Percentiles rank a stretch among this genome's conserved stretches.
Conservation (phyloP, 148 eudicot genomes). For the Silene conica region DNA sequence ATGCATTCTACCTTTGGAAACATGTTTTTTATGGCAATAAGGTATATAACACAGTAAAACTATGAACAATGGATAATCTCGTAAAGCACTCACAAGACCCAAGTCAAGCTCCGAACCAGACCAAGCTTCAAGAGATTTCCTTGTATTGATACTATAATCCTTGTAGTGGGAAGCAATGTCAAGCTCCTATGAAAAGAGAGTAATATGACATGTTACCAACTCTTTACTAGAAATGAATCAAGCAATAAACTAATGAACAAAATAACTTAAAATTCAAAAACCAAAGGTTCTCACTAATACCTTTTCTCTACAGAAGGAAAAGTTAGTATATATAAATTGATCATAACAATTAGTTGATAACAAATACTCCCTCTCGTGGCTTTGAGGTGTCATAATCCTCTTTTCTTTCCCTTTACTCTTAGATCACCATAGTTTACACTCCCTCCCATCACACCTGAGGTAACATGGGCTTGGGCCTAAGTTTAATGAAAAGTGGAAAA, state of each 20-base stretch:
- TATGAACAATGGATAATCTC: slow-evolving; percentile 1
- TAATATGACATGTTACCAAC: neutral
- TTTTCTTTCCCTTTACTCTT: no score
- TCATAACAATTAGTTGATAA: neutral
- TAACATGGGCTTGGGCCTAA: no score
- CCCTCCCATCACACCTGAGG: no score
- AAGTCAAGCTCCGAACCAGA: slow-evolving; percentile 70
- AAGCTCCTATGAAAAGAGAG: slow-evolving; percentile 44
- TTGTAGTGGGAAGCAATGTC: slow-evolving; percentile 70
- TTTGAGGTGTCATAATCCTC: no score
- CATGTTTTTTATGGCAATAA: neutral
- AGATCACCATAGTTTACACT: no score
- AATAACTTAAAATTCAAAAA: slow-evolving; percentile 1
- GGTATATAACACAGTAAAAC: neutral
- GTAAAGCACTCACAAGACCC: slow-evolving; percentile 70
- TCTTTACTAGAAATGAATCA: neutral
- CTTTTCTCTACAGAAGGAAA: neutral
- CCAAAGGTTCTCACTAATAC: neutral
- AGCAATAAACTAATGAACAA: slow-evolving; percentile 13
- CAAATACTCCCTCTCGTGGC: no score
- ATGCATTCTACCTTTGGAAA: no score
- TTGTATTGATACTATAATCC: slow-evolving; percentile 55
- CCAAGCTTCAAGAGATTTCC: slow-evolving; percentile 94
- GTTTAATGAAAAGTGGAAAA: no score
- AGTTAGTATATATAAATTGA: neutral